Percentiles rank a stretch among this genome's conserved stretches.
These are phyloP conservation scores for Starmerella geochares DNA, from an alignment of 805 yeast species.

Conservation along the genomic window DNA sequence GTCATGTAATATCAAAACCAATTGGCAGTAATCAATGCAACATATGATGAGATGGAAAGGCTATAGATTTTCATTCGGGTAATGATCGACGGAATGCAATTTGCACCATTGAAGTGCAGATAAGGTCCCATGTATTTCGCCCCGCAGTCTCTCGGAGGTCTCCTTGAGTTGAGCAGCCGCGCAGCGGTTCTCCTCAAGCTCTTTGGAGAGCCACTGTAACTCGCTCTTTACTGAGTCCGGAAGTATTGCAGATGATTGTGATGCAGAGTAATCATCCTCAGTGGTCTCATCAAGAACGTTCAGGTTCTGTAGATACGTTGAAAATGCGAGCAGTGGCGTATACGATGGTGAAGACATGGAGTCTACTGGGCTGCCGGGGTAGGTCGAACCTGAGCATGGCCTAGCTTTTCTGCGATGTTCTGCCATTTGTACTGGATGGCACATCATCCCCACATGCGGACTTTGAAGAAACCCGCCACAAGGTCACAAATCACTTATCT, in stretches of 20 bases:
- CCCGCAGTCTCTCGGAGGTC: neutral
- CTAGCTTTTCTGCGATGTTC: neutral
- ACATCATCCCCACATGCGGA: too few species aligned
- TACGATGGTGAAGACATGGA: neutral
- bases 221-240: neutral
- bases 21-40: too few species aligned
- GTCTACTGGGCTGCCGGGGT: too few species aligned
- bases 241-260: neutral
- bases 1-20: too few species aligned
- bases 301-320: slow-evolving; percentile 4
- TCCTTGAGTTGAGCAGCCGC: neutral
- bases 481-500: too few species aligned
- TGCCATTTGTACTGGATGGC: neutral
- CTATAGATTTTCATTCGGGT: too few species aligned
- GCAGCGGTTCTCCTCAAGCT: neutral
- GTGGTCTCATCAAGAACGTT: neutral
- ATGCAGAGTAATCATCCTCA: neutral
- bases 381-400: neutral
- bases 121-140: neutral
- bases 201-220: neutral
- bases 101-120: neutral
- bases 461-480: too few species aligned
- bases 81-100: neutral
- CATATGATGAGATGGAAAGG: too few species aligned
- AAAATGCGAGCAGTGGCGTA: neutral